phyloP scores from a whole-genome alignment of 164 flowering plant species.

The Kalanchoe fedtschenkoi region DNA sequence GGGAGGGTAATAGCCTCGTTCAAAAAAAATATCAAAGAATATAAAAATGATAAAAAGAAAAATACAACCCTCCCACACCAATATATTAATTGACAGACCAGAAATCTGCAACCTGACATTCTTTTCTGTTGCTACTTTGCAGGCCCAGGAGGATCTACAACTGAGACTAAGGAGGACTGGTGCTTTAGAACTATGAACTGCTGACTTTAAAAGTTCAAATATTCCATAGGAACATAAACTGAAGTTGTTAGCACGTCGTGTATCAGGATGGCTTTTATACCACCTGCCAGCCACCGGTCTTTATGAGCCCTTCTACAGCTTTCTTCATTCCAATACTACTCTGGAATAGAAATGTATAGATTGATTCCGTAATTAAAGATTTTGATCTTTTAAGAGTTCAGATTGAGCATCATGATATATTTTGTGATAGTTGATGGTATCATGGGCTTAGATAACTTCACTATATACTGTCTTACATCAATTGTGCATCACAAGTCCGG shows the following conservation, averaged over 20 bases:
- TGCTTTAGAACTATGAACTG: background rate
- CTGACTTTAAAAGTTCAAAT: background rate
- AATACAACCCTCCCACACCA: background rate
- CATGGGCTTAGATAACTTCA: no score
- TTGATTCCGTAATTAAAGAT: background rate
- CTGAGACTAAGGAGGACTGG: background rate
- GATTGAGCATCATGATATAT: background rate
- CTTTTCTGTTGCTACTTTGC: background rate
- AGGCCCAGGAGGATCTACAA: background rate
- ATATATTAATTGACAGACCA: background rate
- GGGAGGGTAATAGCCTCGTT: constrained; percentile 39
- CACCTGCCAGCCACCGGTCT: background rate
- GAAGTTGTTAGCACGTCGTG: background rate
- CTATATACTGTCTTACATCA: no score
- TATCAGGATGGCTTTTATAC: background rate
- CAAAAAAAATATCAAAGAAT: no score
- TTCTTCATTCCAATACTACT: background rate
- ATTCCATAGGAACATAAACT: background rate
- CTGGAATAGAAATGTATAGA: background rate
- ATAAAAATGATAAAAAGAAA: background rate
- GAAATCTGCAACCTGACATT: background rate
- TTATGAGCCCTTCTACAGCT: background rate
- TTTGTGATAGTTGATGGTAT: background rate
- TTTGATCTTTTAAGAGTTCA: background rate
- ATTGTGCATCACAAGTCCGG: no score